Evolutionary conservation across 2,329 filamentous ascomycete species (phyloP), one percentile per base, ranked within the genome.

Genomic region (Cladosporium colombiae): DNA sequence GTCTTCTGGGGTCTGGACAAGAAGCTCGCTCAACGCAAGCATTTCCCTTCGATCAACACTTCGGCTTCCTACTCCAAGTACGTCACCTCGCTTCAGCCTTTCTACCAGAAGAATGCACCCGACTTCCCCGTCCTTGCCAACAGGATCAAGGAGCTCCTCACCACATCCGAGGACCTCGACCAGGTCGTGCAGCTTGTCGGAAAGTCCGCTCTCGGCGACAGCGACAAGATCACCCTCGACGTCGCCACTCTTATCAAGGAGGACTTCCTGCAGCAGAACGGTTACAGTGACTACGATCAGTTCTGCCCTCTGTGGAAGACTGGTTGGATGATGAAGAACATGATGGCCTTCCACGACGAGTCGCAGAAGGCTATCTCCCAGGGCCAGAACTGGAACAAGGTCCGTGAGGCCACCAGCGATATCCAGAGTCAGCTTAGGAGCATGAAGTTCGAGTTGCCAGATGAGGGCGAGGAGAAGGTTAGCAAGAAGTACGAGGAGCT

Each of bases 301-400:
- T 99, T 96, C 88, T 99, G 95, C 78, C 95, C 95, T 59, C 87
- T 99, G 76, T 99, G 95, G 95, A 99, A 99, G 89, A 99, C 95
- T 0, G 91, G 96, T 79, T 99, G 95, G 90, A 98, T 99, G 95
- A 99, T 99, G 95, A 97, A 96, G 87, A 90, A 92, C 70, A 98
- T 99, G 89, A 91, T 99, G 85, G 91, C 90, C 66, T 99, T 94
- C 87, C 92, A 97, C 78, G 96, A 99, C 75, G 95, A 99, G 84
- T 89, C 92, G 27, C 94, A 98, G 79, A 98, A 97, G 87, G 93
- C 92, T 7, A 87, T 99, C 76, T 86, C 91, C 6, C 92, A 97
- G 79, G 95, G 95, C 68, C 91, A 94, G 81, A 90, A 83, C 80
- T 99, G 95, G 95, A 83, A 84, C 77, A 97, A 96, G 86, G 90